Percentiles rank a stretch among this genome's conserved stretches.
phyloP scores from a whole-genome alignment of 192 early-diverging fungal genomes.

The Hyaloraphidium curvatum region DNA sequence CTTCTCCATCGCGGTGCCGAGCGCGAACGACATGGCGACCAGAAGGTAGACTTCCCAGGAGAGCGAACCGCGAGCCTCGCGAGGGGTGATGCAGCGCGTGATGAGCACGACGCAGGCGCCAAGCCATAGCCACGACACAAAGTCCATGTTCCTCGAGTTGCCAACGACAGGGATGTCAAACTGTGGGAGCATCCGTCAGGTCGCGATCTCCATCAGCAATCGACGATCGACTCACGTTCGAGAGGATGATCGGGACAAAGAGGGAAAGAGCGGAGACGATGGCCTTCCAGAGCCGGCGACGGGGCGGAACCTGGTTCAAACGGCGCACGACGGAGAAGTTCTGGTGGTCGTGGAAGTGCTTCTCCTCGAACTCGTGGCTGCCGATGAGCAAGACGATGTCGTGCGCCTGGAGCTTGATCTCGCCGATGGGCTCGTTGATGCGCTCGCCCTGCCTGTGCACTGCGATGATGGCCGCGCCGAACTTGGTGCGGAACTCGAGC shows the following conservation, averaged over 20 bases:
- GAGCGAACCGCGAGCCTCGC: constrained; percentile 5
- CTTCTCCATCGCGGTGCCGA: constrained; percentile 6
- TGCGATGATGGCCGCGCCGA: constrained; percentile 6
- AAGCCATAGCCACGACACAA: no score
- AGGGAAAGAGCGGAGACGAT: no score
- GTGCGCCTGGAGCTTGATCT: constrained; percentile 2
- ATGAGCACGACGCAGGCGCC: background rate
- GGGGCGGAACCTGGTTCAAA: no score
- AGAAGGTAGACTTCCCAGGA: constrained; percentile 5
- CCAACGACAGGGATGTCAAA: no score
- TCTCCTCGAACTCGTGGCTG: background rate
- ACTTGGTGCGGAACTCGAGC: constrained; percentile 1
- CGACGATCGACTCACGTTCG: no score
- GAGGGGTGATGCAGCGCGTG: background rate
- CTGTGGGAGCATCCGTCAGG: no score
- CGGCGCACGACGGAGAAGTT: constrained; percentile 2
- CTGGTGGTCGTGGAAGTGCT: background rate
- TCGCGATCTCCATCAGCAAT: no score
- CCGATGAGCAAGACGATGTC: constrained; percentile 3
- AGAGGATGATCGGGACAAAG: no score
- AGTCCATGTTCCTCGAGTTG: no score
- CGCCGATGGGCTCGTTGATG: background rate
- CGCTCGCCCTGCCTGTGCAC: constrained; percentile 8
- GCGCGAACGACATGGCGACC: constrained; percentile 1
- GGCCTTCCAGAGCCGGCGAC: background rate